Base-by-base conservation (phyloP, 345 rosid species). In the Eucalyptus marginata region DNA sequence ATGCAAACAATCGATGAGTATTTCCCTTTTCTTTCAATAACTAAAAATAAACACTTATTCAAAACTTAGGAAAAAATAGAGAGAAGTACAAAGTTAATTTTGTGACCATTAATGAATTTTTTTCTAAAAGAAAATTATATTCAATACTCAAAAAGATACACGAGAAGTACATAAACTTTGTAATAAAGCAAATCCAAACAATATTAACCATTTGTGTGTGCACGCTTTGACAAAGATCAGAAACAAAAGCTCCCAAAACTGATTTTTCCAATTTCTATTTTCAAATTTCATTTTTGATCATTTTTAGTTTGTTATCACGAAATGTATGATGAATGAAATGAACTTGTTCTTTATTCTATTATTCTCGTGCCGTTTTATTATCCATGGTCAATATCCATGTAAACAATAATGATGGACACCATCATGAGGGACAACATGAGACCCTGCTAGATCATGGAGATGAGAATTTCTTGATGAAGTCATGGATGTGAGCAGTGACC, bases 381-480 rank as follows among this genome's bases (percentile, higher is more conserved):
- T 68, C 44, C 44, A 71, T 1, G 8, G 24, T 33, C 11, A 22
- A 12, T 71, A 33, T 33, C 44, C 22, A 33, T 10, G 13, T 33
- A 2, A 20, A 33, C 18, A 29, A n/a, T 29, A n/a, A 64, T n/a
- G 10, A 64, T 14, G 36, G 76, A 64, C 76, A n/a, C 44, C 44
- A 68, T 68, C 24, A 20, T 17, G 24, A 31, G 24, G 44, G 24
- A 68, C 44, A 31, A 68, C 80, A 31, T 17, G 24, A 68, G 80
- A 68, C 80, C 16, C 5, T n/a, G 0, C 76, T n/a, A 64, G 76
- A n/a, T 64, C 76, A 64, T 15, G 10, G 10, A 25, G 27, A 50
- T 59, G 83, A 88, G 84, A 91, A 90, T 87, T 91, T 91, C 50
- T 87, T 88, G 86, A 93, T 88, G 87, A 90, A 93, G 27, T 92